Conservation (phyloP, 2,329 filamentous ascomycete species). For the Aspergillus transmontanensis region DNA sequence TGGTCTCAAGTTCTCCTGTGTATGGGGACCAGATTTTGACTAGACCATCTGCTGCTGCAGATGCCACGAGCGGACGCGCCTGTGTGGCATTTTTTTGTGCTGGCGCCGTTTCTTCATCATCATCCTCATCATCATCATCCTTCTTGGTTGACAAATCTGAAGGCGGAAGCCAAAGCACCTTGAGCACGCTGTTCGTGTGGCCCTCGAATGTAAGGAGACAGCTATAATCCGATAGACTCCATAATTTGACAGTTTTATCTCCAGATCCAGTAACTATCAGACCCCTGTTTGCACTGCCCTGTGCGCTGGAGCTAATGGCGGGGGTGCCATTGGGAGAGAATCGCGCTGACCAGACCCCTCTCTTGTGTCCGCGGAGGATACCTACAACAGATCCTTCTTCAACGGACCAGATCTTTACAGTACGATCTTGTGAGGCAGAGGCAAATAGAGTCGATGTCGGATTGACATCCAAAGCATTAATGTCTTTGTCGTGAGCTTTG, state of each 20-base stretch:
- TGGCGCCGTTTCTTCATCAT: slow-evolving; percentile 31
- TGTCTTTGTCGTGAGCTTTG: slow-evolving; percentile 98
- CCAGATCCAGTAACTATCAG: slow-evolving; percentile 87
- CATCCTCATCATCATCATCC: slow-evolving; percentile 37
- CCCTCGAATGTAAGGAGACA: slow-evolving; percentile 94
- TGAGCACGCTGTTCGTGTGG: slow-evolving; percentile 92
- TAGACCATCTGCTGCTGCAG: slow-evolving; percentile 88
- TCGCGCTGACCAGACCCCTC: slow-evolving; percentile 93
- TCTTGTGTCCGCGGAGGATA: slow-evolving; percentile 86
- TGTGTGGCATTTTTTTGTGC: slow-evolving; percentile 35
- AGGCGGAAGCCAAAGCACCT: slow-evolving; percentile 81
- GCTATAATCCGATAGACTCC: slow-evolving; percentile 89
- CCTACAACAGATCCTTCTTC: slow-evolving; percentile 89
- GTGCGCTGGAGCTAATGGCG: slow-evolving; percentile 70
- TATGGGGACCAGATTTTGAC: slow-evolving; percentile 96
- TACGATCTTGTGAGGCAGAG: slow-evolving; percentile 93
- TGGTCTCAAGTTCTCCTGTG: slow-evolving; percentile 81
- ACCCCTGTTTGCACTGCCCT: slow-evolving; percentile 72
- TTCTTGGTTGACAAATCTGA: slow-evolving; percentile 39
- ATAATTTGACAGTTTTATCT: slow-evolving; percentile 94
- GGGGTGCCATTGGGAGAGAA: slow-evolving; percentile 83
- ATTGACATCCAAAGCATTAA: slow-evolving; percentile 89
- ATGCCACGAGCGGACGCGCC: slow-evolving; percentile 61
- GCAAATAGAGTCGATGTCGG: slow-evolving; percentile 78
- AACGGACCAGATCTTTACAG: slow-evolving; percentile 93